phyloP scores from a whole-genome alignment of 768 basidiomycete genomes.

The Clavulina sp. region DNA sequence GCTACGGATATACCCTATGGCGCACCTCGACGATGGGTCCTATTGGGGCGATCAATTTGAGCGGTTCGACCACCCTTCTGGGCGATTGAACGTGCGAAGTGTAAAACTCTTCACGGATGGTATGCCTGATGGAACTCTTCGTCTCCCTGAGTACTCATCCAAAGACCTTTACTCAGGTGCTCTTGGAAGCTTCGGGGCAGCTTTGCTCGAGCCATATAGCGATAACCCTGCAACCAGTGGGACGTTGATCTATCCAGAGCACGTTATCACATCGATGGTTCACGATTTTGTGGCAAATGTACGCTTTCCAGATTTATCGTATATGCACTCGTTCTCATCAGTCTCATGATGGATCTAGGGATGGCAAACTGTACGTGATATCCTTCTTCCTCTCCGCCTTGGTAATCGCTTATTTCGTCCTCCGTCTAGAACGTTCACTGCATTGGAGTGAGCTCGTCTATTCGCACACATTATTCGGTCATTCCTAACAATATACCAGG shows the following conservation, averaged over 20 bases:
- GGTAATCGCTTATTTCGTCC: not conserved
- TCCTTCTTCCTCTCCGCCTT: not conserved
- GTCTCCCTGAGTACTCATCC: too few relatives aligned
- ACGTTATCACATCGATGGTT: constrained; percentile 35
- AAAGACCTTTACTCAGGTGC: constrained; percentile 37
- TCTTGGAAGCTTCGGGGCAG: constrained; percentile 84
- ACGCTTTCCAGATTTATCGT: constrained; percentile 1
- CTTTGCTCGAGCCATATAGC: constrained; percentile 67
- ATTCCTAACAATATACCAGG: constrained; percentile 21
- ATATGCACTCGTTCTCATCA: not conserved
- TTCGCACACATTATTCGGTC: not conserved
- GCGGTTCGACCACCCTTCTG: constrained; percentile 41
- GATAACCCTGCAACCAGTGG: constrained; percentile 60
- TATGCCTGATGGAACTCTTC: constrained; percentile 7
- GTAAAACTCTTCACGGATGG: constrained; percentile 70
- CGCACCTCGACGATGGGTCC: constrained; percentile 35
- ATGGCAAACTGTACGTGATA: constrained; percentile 61
- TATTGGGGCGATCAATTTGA: constrained; percentile 53
- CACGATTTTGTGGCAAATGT: constrained; percentile 44
- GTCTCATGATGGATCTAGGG: constrained; percentile 20
- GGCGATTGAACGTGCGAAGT: constrained; percentile 46
- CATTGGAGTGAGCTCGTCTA: constrained; percentile 31
- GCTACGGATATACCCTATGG: constrained; percentile 46
- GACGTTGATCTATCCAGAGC: constrained; percentile 42
- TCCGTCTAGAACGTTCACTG: constrained; percentile 61